Evolutionary conservation across 805 yeast species (phyloP).

Genomic region (Starmerella vitae): DNA sequence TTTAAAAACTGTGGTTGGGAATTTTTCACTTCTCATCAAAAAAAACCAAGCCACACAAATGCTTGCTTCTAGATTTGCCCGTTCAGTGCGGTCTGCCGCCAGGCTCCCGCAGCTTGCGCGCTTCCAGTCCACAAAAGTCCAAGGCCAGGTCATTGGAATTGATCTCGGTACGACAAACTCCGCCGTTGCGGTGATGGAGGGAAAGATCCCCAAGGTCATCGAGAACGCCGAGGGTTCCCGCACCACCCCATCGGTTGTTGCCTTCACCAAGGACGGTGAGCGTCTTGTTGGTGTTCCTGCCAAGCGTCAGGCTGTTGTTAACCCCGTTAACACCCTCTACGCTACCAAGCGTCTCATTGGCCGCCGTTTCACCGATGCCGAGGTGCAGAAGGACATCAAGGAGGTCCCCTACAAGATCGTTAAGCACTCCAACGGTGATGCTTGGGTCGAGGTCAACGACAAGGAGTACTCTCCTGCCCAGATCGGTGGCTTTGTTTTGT

Average conservation of each 20-base stretch:
- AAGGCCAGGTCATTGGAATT: constrained; percentile 63
- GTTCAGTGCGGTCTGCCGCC: constrained; percentile 23
- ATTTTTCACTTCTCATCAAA: neutral
- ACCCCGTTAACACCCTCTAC: constrained; percentile 84
- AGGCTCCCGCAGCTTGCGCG: constrained; percentile 27
- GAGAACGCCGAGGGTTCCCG: constrained; percentile 69
- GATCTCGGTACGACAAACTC: constrained; percentile 85
- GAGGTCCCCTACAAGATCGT: constrained; percentile 85
- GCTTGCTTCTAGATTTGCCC: constrained; percentile 33
- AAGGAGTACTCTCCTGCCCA: constrained; percentile 86
- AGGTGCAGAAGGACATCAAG: constrained; percentile 78
- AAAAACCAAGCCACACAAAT: constrained; percentile 12
- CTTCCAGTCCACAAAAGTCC: constrained; percentile 39
- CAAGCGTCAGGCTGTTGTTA: constrained; percentile 89
- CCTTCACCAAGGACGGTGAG: constrained; percentile 84
- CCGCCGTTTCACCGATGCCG: constrained; percentile 75
- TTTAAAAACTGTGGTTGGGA: neutral
- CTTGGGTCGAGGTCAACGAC: constrained; percentile 88
- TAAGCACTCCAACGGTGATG: constrained; percentile 86
- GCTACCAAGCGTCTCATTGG: constrained; percentile 95
- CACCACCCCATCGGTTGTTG: constrained; percentile 89
- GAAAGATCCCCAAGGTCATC: constrained; percentile 58
- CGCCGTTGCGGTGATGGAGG: constrained; percentile 77
- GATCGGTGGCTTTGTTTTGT: constrained; percentile 83
- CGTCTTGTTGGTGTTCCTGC: constrained; percentile 90